Percentiles rank a stretch among this genome's conserved stretches.
Evolutionary conservation across 83 land plant species (phyloP).

Genomic region (Diphasiastrum complanatum): DNA sequence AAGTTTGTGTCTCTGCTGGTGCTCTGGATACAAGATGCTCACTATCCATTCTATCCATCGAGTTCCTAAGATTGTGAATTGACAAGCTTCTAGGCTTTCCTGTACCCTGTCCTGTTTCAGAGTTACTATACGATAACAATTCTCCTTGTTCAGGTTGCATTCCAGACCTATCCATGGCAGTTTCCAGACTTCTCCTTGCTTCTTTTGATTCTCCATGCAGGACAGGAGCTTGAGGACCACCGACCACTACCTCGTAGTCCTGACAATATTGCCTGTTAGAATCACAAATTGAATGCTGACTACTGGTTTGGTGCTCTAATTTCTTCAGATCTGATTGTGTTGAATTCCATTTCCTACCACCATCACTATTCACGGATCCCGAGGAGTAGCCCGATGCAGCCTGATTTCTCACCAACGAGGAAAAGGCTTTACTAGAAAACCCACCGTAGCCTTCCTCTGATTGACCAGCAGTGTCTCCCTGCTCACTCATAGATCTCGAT

Average conservation of each 20-base stretch:
- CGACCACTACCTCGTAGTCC: conserved; percentile 22
- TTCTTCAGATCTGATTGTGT: conserved; percentile 44
- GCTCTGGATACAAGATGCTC: not conserved
- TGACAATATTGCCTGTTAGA: conserved; percentile 30
- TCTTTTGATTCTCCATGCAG: conserved; percentile 9
- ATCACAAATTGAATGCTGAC: conserved; percentile 38
- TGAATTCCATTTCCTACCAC: conserved; percentile 57
- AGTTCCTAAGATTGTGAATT: conserved; percentile 15
- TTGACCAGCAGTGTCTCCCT: conserved; percentile 53
- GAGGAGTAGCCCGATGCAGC: conserved; percentile 54
- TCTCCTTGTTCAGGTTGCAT: too few relatives aligned
- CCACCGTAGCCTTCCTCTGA: conserved; percentile 67
- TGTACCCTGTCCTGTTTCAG: conserved; percentile 28
- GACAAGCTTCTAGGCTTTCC: conserved; percentile 11
- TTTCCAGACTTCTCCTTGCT: conserved; percentile 22
- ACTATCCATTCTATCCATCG: too few relatives aligned
- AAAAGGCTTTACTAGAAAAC: conserved; percentile 27
- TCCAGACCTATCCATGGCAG: conserved; percentile 7
- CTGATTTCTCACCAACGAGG: conserved; percentile 33
- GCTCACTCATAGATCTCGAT: conserved; percentile 62
- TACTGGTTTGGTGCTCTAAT: conserved; percentile 10
- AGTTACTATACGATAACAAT: too few relatives aligned
- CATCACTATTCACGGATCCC: conserved; percentile 62
- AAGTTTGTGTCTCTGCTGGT: conserved; percentile 1
- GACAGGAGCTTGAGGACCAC: not conserved